phyloP scores from a whole-genome alignment of 2,329 filamentous ascomycete genomes.

The Dactylonectria macrodidyma region DNA sequence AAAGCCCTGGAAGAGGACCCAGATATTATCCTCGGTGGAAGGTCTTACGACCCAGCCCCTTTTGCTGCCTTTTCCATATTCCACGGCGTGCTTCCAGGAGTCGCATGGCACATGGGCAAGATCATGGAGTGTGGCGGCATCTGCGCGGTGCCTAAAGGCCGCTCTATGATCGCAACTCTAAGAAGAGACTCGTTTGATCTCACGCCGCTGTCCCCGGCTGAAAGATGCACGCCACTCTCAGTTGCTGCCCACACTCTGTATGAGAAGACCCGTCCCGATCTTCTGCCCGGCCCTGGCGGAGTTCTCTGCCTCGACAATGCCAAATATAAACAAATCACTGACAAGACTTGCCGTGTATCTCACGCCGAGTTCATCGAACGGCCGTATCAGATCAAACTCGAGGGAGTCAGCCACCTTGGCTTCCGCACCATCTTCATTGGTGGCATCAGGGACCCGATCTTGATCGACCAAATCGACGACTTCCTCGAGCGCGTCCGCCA shows the following conservation, averaged over 20 bases:
- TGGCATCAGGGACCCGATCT: conserved; percentile 60
- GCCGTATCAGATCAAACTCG: conserved; percentile 64
- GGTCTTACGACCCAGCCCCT: conserved; percentile 58
- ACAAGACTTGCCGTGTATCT: conserved; percentile 55
- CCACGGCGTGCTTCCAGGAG: conserved; percentile 49
- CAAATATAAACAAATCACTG: conserved; percentile 56
- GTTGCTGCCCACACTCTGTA: conserved; percentile 69
- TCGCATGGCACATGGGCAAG: conserved; percentile 53
- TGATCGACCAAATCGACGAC: conserved; percentile 58
- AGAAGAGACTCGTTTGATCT: conserved; percentile 62
- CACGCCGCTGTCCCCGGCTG: conserved; percentile 54
- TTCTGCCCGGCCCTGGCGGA: conserved; percentile 64
- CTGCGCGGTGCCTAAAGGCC: conserved; percentile 63
- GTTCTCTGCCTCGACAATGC: conserved; percentile 57
- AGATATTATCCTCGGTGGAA: conserved; percentile 51
- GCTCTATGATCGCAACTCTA: conserved; percentile 58
- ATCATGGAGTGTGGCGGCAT: conserved; percentile 58
- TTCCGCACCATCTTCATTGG: conserved; percentile 64
- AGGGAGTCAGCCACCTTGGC: conserved; percentile 60
- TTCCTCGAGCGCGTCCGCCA: conserved; percentile 51
- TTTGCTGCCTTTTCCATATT: conserved; percentile 57
- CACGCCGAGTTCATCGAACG: conserved; percentile 55
- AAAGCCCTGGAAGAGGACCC: conserved; percentile 40
- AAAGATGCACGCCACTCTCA: conserved; percentile 61
- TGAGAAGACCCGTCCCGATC: conserved; percentile 66